Percentiles rank a stretch among this genome's conserved stretches.
Evolutionary conservation across 2,329 filamentous ascomycete species (phyloP).

Genomic region (Microdochium nivale): DNA sequence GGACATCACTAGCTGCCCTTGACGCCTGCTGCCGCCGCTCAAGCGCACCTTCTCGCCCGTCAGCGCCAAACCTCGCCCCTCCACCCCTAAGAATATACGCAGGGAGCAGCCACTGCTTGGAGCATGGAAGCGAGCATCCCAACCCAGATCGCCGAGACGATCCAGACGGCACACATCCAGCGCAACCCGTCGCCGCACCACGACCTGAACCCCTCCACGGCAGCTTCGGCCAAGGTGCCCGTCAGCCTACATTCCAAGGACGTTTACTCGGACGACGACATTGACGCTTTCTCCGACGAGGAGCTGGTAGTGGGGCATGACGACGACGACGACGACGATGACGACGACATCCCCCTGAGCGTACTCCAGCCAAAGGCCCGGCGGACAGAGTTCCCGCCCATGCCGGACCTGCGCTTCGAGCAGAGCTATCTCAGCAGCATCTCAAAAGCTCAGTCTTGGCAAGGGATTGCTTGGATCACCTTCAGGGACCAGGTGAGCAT

Average conservation of each 20-base stretch:
- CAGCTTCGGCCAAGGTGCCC: constrained; percentile 57
- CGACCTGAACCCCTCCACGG: constrained; percentile 74
- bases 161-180: constrained; percentile 76
- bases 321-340: constrained; percentile 40
- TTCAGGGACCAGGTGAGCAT: constrained; percentile 70
- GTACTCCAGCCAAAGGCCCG: constrained; percentile 44
- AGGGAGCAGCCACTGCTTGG: neutral
- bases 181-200: constrained; percentile 59
- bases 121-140: constrained; percentile 49
- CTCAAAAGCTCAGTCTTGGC: constrained; percentile 67
- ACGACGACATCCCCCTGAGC: constrained; percentile 62
- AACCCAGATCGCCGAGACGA: constrained; percentile 63
- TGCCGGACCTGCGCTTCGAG: constrained; percentile 91
- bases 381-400: constrained; percentile 39
- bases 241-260: constrained; percentile 31
- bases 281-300: too few species aligned
- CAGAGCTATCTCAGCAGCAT: constrained; percentile 96
- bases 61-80: too few species aligned
- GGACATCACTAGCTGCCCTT: neutral
- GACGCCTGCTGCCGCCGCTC: neutral
- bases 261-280: constrained; percentile 24
- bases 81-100: too few species aligned
- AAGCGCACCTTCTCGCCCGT: too few species aligned
- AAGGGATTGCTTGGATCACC: constrained; percentile 76
- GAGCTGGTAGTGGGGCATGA: constrained; percentile 28